phyloP scores from a whole-genome alignment of 1,284 basidiomycete species.

The Ustilago nuda region DNA sequence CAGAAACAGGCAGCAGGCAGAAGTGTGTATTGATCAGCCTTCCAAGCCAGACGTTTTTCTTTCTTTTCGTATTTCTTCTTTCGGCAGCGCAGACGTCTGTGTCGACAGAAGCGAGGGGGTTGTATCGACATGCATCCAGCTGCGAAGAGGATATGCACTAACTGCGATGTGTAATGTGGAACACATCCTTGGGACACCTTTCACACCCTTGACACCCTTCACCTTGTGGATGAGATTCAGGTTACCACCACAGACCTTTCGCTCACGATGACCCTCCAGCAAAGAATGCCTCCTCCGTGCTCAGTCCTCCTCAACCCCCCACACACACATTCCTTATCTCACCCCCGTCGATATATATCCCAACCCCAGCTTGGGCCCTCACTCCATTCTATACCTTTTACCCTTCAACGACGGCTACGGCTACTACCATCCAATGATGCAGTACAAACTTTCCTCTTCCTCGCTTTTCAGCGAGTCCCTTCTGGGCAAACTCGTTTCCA shows the following conservation, averaged over 20 bases:
- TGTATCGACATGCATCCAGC: neutral
- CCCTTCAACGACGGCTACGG: neutral
- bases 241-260: conserved; percentile 10
- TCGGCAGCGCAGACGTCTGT: neutral
- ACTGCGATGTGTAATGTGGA: neutral
- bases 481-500: conserved; percentile 17
- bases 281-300: neutral
- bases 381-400: neutral
- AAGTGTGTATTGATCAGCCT: neutral
- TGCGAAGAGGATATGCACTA: neutral
- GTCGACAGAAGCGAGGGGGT: neutral
- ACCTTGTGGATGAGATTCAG: neutral
- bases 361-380: neutral
- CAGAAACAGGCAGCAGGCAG: neutral
- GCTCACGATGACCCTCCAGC: neutral
- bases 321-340: neutral
- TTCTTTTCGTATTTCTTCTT: neutral
- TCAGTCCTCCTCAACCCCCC: neutral
- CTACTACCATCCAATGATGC: conserved; percentile 11
- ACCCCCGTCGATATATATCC: neutral
- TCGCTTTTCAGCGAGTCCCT: conserved; percentile 30
- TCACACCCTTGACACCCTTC: conserved; percentile 20
- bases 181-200: conserved; percentile 5
- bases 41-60: neutral
- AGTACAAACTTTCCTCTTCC: conserved; percentile 24